Evolutionary conservation across 2,329 filamentous ascomycete species (phyloP).

Genomic region (Cryphonectria japonica): DNA sequence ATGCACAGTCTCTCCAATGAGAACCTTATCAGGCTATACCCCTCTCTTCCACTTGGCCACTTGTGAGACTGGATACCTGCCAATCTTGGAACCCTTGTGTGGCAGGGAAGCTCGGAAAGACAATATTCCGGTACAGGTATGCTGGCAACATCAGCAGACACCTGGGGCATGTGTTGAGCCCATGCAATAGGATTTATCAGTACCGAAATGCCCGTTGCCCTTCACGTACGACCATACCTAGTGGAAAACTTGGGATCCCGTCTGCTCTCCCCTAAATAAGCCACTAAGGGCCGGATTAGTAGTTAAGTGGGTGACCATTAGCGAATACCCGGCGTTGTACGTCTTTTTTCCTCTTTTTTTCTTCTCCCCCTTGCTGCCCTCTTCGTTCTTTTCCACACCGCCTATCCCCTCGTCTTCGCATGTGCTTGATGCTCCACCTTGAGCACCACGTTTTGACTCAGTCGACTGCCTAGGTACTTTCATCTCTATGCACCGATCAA

Average conservation of each 20-base stretch:
- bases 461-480: not conserved
- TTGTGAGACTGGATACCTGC: too few relatives aligned
- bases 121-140: not conserved
- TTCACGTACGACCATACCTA: not conserved
- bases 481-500: too few relatives aligned
- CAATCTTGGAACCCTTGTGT: too few relatives aligned
- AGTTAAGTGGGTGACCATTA: not conserved
- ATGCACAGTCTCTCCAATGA: not conserved
- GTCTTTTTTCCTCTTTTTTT: not conserved
- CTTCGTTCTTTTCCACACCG: too few relatives aligned
- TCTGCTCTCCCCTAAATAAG: too few relatives aligned
- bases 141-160: not conserved
- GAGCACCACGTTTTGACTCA: not conserved
- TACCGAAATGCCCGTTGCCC: not conserved
- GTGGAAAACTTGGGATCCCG: too few relatives aligned
- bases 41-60: not conserved
- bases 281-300: not conserved
- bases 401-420: too few relatives aligned
- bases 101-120: too few relatives aligned
- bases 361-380: accelerated
- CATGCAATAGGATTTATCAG: not conserved
- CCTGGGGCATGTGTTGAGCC: too few relatives aligned
- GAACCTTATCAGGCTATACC: not conserved
- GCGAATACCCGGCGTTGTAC: not conserved
- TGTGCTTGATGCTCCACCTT: not conserved